These are phyloP conservation scores for Hyaloscypha hepaticicola DNA, from an alignment of 495 filamentous ascomycete genomes.

Conservation along the genomic window DNA sequence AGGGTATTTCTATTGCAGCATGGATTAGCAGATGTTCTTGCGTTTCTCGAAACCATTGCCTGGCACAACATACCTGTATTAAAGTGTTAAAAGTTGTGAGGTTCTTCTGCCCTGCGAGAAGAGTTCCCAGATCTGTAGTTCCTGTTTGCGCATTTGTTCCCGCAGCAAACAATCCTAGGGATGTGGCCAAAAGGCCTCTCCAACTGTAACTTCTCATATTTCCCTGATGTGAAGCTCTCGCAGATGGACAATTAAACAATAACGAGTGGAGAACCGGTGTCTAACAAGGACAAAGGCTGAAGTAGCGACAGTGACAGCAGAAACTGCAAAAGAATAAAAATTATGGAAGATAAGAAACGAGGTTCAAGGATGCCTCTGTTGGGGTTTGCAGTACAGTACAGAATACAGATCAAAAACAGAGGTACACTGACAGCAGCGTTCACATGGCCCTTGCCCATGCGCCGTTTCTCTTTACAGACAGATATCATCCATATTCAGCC, in stretches of 20 bases:
- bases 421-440: background rate
- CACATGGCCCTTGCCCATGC: background rate
- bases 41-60: conserved; percentile 5
- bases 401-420: background rate
- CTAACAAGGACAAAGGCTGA: background rate
- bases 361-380: background rate
- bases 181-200: conserved; percentile 14
- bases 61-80: conserved; percentile 32
- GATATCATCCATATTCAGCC: background rate
- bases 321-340: background rate
- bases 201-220: conserved; percentile 22
- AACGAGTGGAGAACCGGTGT: background rate
- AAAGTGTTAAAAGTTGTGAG: conserved; percentile 37
- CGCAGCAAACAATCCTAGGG: conserved; percentile 14
- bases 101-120: conserved; percentile 31
- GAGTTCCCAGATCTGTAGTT: conserved; percentile 27
- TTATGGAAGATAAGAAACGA: background rate
- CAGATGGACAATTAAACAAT: background rate
- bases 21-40: background rate
- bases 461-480: no score
- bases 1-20: conserved; percentile 35
- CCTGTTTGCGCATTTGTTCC: conserved; percentile 23
- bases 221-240: background rate
- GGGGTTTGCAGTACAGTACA: background rate
- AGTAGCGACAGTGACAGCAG: conserved; percentile 8